Conservation (phyloP, 495 filamentous ascomycete species). For the Wilcoxina mikolae region DNA sequence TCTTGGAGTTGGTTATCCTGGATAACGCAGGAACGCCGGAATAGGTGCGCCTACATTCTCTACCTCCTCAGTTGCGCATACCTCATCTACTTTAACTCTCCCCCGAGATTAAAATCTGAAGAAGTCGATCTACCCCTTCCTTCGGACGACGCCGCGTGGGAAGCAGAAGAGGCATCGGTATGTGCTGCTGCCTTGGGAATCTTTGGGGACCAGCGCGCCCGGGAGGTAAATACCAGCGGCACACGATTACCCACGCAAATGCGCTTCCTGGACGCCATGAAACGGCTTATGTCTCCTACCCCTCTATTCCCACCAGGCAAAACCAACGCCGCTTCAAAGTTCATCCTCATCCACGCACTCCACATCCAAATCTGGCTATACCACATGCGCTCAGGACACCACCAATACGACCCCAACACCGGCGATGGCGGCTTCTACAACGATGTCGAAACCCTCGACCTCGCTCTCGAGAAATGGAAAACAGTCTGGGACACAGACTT, state of each 20-base stretch:
- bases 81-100: conserved; percentile 49
- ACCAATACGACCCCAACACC: no score
- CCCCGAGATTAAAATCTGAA: conserved; percentile 40
- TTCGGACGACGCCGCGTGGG: conserved; percentile 53
- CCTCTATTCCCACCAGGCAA: conserved; percentile 39
- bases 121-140: conserved; percentile 48
- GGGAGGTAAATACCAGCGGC: conserved; percentile 38
- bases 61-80: conserved; percentile 44
- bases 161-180: conserved; percentile 38
- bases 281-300: conserved; percentile 39
- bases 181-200: conserved; percentile 49
- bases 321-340: conserved; percentile 54
- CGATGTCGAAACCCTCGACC: background rate
- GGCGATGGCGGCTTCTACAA: background rate
- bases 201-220: conserved; percentile 32
- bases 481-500: background rate
- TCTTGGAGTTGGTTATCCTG: conserved; percentile 41
- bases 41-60: conserved; percentile 44
- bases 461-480: background rate
- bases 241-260: conserved; percentile 45
- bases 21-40: conserved; percentile 54
- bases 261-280: conserved; percentile 39
- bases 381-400: background rate
- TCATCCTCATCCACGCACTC: conserved; percentile 51
- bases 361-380: conserved; percentile 37